These are phyloP conservation scores for Starmerella roubikii DNA, from an alignment of 805 yeast genomes.

Conservation along the genomic window DNA sequence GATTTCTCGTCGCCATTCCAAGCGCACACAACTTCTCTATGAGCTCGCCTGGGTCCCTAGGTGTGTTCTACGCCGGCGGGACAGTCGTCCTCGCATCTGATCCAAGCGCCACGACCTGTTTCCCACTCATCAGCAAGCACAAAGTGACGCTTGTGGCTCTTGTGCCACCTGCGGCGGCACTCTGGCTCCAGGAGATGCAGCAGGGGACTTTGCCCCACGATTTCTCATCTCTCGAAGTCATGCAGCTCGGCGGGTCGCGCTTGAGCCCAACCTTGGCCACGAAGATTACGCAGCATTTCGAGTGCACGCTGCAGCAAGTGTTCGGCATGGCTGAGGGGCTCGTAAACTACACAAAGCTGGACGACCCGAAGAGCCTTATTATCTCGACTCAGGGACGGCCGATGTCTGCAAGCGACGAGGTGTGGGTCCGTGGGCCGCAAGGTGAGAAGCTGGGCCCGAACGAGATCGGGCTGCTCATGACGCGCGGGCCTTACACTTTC, in stretches of 20 bases:
- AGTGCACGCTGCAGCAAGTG: constrained; percentile 12
- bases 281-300: constrained; percentile 4
- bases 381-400: constrained; percentile 14
- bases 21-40: constrained; percentile 15
- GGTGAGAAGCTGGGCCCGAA: constrained; percentile 3
- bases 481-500: constrained; percentile 15
- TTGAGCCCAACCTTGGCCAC: constrained; percentile 13
- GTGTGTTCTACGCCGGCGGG: constrained; percentile 11
- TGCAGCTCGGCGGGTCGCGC: constrained; percentile 15
- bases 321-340: constrained; percentile 17
- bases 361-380: constrained; percentile 4
- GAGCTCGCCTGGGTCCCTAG: constrained; percentile 15
- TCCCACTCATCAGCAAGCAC: constrained; percentile 10
- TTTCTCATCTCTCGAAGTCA: constrained; percentile 6
- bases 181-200: constrained; percentile 12
- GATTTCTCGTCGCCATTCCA: constrained; percentile 10
- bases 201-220: too few relatives aligned
- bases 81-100: constrained; percentile 9
- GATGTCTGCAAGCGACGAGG: constrained; percentile 13
- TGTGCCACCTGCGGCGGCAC: constrained; percentile 15
- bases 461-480: constrained; percentile 14
- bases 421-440: constrained; percentile 9
- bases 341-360: constrained; percentile 12
- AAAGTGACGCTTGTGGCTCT: constrained; percentile 11
- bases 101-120: constrained; percentile 10